A percentile compares a stretch with the other conserved stretches of the same genome.
Conservation (phyloP, 805 yeast genomes). For the Jamesozyma gamospora region DNA sequence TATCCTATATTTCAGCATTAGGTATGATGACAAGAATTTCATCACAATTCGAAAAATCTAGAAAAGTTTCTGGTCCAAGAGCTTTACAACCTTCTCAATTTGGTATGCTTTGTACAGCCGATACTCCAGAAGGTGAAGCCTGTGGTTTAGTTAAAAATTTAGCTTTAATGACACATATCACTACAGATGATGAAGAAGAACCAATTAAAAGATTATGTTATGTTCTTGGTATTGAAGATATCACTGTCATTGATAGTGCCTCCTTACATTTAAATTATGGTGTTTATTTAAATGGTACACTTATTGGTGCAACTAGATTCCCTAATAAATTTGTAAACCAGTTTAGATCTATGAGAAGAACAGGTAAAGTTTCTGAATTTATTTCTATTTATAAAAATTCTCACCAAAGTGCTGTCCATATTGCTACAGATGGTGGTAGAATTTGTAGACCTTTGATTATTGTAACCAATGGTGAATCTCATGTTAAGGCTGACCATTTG, state of each 20-base stretch:
- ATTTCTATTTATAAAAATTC: conserved; percentile 82
- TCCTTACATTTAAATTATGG: conserved; percentile 76
- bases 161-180: conserved; percentile 97
- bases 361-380: conserved; percentile 79
- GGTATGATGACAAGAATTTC: conserved; percentile 99
- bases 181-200: conserved; percentile 93
- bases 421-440: conserved; percentile 98
- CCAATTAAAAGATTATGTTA: conserved; percentile 74
- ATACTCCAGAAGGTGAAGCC: conserved; percentile 99
- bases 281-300: conserved; percentile 86
- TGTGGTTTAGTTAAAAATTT: conserved; percentile 96
- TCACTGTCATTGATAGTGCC: conserved; percentile 70
- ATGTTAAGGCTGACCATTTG: conserved; percentile 65
- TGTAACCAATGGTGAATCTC: conserved; percentile 61
- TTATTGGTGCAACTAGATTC: conserved; percentile 79
- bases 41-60: conserved; percentile 95
- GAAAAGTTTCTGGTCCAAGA: conserved; percentile 98
- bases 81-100: conserved; percentile 98
- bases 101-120: conserved; percentile 97
- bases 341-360: conserved; percentile 73
- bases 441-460: conserved; percentile 94
- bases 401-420: conserved; percentile 89
- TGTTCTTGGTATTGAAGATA: conserved; percentile 82
- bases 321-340: conserved; percentile 72
- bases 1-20: conserved; percentile 86